Conservation (phyloP, 2,329 filamentous ascomycete genomes). For the Exophiala alcalophila region DNA sequence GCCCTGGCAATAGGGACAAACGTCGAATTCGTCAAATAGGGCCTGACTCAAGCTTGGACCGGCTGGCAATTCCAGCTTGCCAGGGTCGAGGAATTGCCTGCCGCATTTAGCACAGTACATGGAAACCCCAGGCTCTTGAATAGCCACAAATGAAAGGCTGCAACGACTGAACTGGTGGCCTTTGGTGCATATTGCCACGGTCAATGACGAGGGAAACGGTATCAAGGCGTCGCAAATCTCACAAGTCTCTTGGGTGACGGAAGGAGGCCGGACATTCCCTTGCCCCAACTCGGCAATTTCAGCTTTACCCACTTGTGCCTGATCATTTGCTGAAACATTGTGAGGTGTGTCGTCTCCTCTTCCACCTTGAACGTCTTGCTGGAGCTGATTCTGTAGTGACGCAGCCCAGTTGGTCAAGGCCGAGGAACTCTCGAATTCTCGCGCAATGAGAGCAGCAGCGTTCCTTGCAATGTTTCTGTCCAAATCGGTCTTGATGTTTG, state of each 20-base stretch:
- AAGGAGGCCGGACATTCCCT: not conserved
- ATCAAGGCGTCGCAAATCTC: conserved; percentile 25
- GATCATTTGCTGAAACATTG: not conserved
- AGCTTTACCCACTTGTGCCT: conserved; percentile 2
- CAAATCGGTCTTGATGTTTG: conserved; percentile 8
- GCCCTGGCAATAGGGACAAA: conserved; percentile 31
- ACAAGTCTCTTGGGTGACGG: conserved; percentile 20
- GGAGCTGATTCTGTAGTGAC: not conserved
- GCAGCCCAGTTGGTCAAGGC: conserved; percentile 9
- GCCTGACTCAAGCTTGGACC: conserved; percentile 28
- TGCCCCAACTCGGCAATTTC: not conserved
- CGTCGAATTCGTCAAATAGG: conserved; percentile 29
- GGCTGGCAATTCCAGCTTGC: conserved; percentile 20
- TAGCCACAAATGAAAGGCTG: conserved; percentile 29
- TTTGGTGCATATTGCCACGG: conserved; percentile 20
- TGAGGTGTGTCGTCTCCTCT: not conserved
- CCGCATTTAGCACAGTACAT: conserved; percentile 31
- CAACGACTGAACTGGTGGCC: conserved; percentile 30
- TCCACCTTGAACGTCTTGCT: not conserved
- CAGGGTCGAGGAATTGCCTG: conserved; percentile 29
- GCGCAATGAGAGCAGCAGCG: conserved; percentile 11
- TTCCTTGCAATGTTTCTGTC: conserved; percentile 18
- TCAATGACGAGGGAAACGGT: conserved; percentile 10
- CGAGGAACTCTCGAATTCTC: conserved; percentile 2
- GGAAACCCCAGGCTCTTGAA: conserved; percentile 32